phyloP scores from a whole-genome alignment of 305 asterid species.

The Solanum hybrid region DNA sequence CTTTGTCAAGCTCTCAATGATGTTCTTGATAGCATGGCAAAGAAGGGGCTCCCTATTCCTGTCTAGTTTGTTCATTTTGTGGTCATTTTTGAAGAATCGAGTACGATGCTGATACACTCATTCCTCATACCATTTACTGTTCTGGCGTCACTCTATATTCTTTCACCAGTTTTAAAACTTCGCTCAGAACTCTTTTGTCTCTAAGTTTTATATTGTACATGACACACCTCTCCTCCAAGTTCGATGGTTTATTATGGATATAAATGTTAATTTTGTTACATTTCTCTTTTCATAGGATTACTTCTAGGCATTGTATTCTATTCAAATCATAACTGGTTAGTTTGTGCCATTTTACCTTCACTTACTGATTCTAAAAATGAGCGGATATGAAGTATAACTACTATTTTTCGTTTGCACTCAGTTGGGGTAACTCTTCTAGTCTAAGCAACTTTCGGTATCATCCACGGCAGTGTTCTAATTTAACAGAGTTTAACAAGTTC shows the following conservation, averaged over 20 bases:
- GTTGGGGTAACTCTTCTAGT: neutral
- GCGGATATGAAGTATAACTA: neutral
- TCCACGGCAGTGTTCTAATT: neutral
- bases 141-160: neutral
- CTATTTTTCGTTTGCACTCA: neutral
- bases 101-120: neutral
- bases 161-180: neutral
- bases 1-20: conserved; percentile 90
- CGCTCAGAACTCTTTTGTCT: neutral
- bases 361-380: neutral
- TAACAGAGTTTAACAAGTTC: neutral
- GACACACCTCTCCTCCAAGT: neutral
- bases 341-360: neutral
- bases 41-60: conserved; percentile 79
- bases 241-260: neutral
- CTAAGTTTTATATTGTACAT: neutral
- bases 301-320: neutral
- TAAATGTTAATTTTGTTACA: neutral
- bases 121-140: neutral
- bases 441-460: neutral
- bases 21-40: conserved; percentile 88
- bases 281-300: neutral
- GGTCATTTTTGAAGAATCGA: neutral
- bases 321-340: neutral
- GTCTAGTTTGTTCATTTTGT: conserved; percentile 25